A percentile compares a stretch with the other conserved stretches of the same genome.
phyloP scores from a whole-genome alignment of 2,329 filamentous ascomycete genomes.

The Juglanconis juglandina region DNA sequence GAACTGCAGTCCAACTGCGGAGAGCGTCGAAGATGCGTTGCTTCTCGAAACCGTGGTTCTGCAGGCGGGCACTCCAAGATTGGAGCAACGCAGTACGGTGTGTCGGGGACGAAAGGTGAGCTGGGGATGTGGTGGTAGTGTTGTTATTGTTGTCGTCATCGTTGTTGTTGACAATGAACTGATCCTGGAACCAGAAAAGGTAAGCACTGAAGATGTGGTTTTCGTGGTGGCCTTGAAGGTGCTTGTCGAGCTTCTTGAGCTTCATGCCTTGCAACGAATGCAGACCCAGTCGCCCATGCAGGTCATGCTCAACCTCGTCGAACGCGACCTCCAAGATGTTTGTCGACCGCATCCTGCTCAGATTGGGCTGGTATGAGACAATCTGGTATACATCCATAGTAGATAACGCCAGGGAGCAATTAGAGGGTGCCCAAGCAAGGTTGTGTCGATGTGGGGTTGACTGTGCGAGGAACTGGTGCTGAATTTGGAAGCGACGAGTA shows the following conservation, averaged over 20 bases:
- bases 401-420: background rate
- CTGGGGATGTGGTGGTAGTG: too few species aligned
- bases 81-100: background rate
- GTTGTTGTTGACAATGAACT: background rate
- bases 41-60: background rate
- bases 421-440: too few species aligned
- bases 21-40: background rate
- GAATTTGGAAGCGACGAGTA: too few species aligned
- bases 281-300: background rate
- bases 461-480: too few species aligned
- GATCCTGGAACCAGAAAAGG: conserved; percentile 8
- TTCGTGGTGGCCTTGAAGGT: background rate
- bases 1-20: conserved; percentile 13
- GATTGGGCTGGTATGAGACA: background rate
- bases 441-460: too few species aligned
- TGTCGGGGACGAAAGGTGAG: background rate
- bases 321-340: background rate
- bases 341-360: background rate
- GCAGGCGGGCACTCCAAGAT: conserved; percentile 9
- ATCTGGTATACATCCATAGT: background rate
- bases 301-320: background rate
- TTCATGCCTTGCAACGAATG: background rate
- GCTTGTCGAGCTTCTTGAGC: conserved; percentile 9
- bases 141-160: too few species aligned
- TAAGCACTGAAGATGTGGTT: background rate